Conservation (phyloP, 306 rosid species). For the Rosa rugosa region DNA sequence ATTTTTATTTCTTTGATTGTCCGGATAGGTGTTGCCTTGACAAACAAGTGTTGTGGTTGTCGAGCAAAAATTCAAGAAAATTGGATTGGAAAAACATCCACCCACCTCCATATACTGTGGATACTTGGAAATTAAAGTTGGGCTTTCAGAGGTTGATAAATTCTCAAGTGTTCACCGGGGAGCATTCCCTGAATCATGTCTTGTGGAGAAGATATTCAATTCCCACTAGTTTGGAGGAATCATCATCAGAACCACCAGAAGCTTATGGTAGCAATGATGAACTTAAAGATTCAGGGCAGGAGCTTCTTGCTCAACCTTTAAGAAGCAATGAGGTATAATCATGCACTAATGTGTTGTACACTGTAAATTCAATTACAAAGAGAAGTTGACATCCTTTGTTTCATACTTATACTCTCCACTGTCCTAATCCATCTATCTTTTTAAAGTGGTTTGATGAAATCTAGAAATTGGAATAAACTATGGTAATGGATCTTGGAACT, state of each 20-base stretch:
- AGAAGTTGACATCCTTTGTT: neutral
- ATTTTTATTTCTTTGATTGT: neutral
- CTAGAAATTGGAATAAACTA: neutral
- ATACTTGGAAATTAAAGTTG: slow-evolving; percentile 17
- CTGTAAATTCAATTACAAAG: neutral
- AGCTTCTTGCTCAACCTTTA: slow-evolving; percentile 38
- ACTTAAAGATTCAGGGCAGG: slow-evolving; percentile 25
- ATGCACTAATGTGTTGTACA: neutral
- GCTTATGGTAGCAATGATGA: slow-evolving; percentile 20
- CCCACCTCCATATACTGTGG: slow-evolving; percentile 18
- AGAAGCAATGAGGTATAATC: slow-evolving; percentile 42
- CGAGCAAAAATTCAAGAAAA: slow-evolving; percentile 19
- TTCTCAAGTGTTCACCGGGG: slow-evolving; percentile 18
- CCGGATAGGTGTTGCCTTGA: slow-evolving; percentile 38
- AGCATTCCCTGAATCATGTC: slow-evolving; percentile 13
- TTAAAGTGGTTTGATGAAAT: neutral
- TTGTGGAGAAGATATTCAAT: slow-evolving; percentile 30
- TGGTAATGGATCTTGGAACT: too few species aligned
- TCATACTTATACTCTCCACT: neutral
- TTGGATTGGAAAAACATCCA: slow-evolving; percentile 24
- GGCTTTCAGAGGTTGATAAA: slow-evolving; percentile 27
- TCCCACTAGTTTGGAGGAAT: slow-evolving; percentile 27
- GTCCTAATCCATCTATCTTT: neutral
- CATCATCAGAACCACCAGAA: slow-evolving; percentile 35
- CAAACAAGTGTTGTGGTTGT: slow-evolving; percentile 25